These are phyloP conservation scores for Capsicum rhomboideum DNA, from an alignment of 257 asterid species.

Conservation along the genomic window DNA sequence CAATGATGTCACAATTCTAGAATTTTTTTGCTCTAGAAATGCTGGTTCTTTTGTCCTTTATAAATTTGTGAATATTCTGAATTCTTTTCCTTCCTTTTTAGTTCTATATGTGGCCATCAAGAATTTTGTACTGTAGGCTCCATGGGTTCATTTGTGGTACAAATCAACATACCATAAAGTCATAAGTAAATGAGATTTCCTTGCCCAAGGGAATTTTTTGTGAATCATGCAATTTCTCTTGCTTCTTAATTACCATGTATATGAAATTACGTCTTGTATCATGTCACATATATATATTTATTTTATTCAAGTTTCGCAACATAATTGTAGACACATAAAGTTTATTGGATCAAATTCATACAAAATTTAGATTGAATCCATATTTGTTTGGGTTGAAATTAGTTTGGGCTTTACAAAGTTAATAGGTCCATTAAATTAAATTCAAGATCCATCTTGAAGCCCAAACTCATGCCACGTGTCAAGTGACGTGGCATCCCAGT, in stretches of 20 bases:
- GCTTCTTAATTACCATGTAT: neutral
- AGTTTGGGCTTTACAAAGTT: too few relatives aligned
- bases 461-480: too few relatives aligned
- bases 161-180: neutral
- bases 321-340: too few relatives aligned
- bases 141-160: neutral
- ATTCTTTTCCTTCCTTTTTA: too few relatives aligned
- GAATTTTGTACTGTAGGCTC: neutral
- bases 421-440: too few relatives aligned
- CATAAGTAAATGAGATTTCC: neutral
- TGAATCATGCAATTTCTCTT: neutral
- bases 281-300: neutral
- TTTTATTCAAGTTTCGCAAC: neutral
- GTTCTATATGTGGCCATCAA: too few relatives aligned
- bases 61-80: neutral
- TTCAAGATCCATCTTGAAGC: too few relatives aligned
- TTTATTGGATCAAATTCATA: too few relatives aligned
- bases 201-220: too few relatives aligned
- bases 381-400: too few relatives aligned
- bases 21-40: constrained; percentile 30
- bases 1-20: constrained; percentile 16
- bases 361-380: too few relatives aligned
- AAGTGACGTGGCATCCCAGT: too few relatives aligned
- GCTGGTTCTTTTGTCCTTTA: neutral
- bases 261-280: neutral